Base-by-base conservation (phyloP, 2,329 filamentous ascomycete genomes). In the Clarireedia paspali region DNA sequence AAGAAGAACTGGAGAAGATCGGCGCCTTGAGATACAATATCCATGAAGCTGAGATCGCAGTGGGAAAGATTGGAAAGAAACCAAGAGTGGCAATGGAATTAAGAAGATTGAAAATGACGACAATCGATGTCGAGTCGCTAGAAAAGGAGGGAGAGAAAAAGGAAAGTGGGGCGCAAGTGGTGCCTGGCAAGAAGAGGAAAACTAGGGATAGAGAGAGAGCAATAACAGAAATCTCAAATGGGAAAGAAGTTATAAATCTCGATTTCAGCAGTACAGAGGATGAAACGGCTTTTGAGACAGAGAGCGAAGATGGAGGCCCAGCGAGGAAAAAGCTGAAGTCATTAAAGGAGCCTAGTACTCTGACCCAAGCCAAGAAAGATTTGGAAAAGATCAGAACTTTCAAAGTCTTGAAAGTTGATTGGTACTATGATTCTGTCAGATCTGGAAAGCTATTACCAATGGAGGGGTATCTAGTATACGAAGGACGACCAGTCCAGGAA, bases 11-110 rank as follows among this genome's bases (percentile, higher is more conserved):
- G n/a, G 48, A 56, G 36, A 23, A 79, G 95, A 4, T 72, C 73
- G 0, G 68, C 94, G 53, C 91, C 89, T 0, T 85, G 86, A 57
- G 81, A 92, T 68, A 75, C 87, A 52, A 75, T 76, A 14, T 56
- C 6, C 42, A 36, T 47, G 87, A 92, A 69, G 90, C 90, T 0
- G 76, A 80, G 4, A 70, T 96, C 3, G 76, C 96, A 2, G 69
- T 97, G 30, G 90, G 88, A 2, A 89, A 84, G 62, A 78, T 95
- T 36, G 77, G 77, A 0, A 85, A 82, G 55, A 84, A 81, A 61
- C 79, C 83, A 64, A 80, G 92, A 17, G 89, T 89, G 0, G 23
- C 56, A 39, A 53, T 53, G 12, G 54, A 56, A 14, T 24, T 56
- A 26, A 52, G 44, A 26, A 53, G 30, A 24, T 17, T 45, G 24